Percentiles rank a stretch among this genome's conserved stretches.
Conservation (phyloP, 2,329 filamentous ascomycete genomes). For the Aspergillus sojae region DNA sequence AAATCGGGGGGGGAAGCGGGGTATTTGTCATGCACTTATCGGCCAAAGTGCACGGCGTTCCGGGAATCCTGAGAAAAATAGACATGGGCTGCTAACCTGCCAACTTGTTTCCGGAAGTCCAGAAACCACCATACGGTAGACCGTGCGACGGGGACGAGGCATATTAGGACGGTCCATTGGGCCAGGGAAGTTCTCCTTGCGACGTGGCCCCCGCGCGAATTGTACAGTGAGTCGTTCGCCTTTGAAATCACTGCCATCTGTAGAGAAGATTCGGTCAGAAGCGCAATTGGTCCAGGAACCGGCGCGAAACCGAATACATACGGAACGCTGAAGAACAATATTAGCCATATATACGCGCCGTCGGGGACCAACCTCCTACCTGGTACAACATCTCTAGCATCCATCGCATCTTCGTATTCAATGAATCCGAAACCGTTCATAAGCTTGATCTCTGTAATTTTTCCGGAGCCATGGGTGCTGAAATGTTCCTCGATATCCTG, state of each 20-base stretch:
- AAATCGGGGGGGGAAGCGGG: conserved; percentile 1
- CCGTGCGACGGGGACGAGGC: conserved; percentile 87
- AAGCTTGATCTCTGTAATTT: conserved; percentile 98
- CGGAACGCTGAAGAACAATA: conserved; percentile 53
- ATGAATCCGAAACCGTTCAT: conserved; percentile 99
- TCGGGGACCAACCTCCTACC: conserved; percentile 61
- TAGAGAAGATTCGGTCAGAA: conserved; percentile 33
- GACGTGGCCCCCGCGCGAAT: conserved; percentile 87
- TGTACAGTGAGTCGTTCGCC: conserved; percentile 96
- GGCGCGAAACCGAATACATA: conserved; percentile 53
- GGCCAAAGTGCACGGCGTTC: conserved; percentile 23
- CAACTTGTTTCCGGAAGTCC: conserved; percentile 99
- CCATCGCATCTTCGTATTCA: conserved; percentile 98
- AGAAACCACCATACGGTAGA: conserved; percentile 95
- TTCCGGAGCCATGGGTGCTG: conserved; percentile 90
- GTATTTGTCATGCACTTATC: conserved; percentile 11
- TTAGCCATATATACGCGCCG: conserved; percentile 22
- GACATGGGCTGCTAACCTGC: conserved; percentile 81
- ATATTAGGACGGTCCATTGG: conserved; percentile 64
- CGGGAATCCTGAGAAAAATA: conserved; percentile 32
- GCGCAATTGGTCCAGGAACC: conserved; percentile 56
- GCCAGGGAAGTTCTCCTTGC: conserved; percentile 65
- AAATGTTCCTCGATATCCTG: conserved; percentile 96
- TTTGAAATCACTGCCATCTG: conserved; percentile 98
- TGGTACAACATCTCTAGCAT: conserved; percentile 96